Base-by-base conservation (phyloP, 1,139 yeast species). In the Yamadazyma mexicana region DNA sequence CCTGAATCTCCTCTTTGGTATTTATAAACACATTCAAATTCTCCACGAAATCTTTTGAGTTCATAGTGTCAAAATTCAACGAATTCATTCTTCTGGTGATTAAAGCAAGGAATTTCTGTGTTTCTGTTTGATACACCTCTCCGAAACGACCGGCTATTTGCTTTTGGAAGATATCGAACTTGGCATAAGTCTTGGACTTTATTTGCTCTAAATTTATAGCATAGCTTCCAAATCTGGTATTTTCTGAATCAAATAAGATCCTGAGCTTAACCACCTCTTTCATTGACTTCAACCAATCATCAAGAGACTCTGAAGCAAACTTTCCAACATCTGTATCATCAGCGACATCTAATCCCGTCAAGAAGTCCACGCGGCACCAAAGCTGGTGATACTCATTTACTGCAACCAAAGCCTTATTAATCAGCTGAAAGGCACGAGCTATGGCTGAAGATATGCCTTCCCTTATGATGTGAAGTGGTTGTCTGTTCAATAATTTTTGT, bases 101-200 rank as follows among this genome's bases (percentile, higher is more conserved):
- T 2, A 12, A 8, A 1, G 32, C 35, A 16, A 41, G 40, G 35
- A 48, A 40, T 11, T 35, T 35, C 6, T 28, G 35, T 7, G 40
- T 34, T 3, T 57, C 51, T n/a, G 35, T 27, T 8, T 37, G 32
- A 24, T 63, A 54, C 3, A 40, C 45, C 9, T 44, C 39, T 30
- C 52, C 52, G 18, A 84, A 83, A 15, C 59, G 60, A 1, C 54
- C 48, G 6, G 78, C 45, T 2, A 83, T 54, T 1, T 68, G 73
- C 31, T 61, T 69, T 46, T 81, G 85, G 75, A 86, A 81, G 1
- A 57, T 49, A 39, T 80, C 86, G 58, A 77, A 84, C 50, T 75
- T 77, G 4, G 80, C 56, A 31, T 68, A 69, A 9, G 81, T 71
- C 37, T 80, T 64, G 1, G 75, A 61, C 49, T 81, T 85, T 1